phyloP scores from a whole-genome alignment of 768 basidiomycete genomes.

The Pisolithus albus region DNA sequence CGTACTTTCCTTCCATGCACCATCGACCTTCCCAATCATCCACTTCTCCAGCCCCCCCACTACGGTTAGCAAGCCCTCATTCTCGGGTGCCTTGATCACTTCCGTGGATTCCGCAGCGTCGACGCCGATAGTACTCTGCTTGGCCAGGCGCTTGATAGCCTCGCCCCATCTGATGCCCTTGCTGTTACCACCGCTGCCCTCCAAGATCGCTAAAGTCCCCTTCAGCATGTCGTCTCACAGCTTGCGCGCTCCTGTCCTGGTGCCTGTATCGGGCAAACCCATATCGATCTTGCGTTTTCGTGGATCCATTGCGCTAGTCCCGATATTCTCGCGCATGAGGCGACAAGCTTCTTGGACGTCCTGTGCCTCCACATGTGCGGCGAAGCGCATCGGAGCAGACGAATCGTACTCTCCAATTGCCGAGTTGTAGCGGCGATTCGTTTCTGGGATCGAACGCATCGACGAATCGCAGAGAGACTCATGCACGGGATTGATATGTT shows the following conservation, averaged over 20 bases:
- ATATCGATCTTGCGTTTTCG: conserved; percentile 96
- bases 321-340: conserved; percentile 95
- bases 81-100: conserved; percentile 70
- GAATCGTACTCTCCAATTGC: conserved; percentile 95
- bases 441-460: conserved; percentile 85
- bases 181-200: conserved; percentile 40
- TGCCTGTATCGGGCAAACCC: conserved; percentile 91
- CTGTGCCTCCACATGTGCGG: conserved; percentile 71
- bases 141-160: conserved; percentile 64
- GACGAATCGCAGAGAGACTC: conserved; percentile 90
- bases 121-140: conserved; percentile 79
- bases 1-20: conserved; percentile 11
- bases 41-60: conserved; percentile 79
- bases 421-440: conserved; percentile 97
- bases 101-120: conserved; percentile 76
- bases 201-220: conserved; percentile 56
- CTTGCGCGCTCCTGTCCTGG: conserved; percentile 78
- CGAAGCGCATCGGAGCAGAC: conserved; percentile 91
- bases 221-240: conserved; percentile 88
- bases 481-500: conserved; percentile 81
- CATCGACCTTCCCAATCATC: conserved; percentile 56
- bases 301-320: conserved; percentile 92
- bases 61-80: conserved; percentile 81
- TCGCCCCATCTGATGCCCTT: conserved; percentile 76
- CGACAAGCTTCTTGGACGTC: conserved; percentile 90